Base-by-base conservation (phyloP, 202 grass and related monocot species). In the Panicum virgatum region DNA sequence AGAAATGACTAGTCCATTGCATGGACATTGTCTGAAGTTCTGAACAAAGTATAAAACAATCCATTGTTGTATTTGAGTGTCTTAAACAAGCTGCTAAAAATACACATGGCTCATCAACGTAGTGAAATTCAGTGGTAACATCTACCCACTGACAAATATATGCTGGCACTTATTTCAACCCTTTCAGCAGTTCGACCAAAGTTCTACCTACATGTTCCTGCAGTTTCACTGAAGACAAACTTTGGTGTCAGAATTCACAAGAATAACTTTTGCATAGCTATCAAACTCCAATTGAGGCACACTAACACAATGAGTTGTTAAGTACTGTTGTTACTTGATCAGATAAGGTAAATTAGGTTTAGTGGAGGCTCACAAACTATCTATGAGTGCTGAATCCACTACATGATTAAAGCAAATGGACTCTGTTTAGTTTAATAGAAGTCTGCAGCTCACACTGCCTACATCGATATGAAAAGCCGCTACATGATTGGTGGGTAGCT, bases 291-390 rank as follows among this genome's bases (percentile, higher is more conserved):
- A 56, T 37, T 89, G 53, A 40, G 26, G 6, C 22, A 26, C 69
- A 37, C 81, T 42, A 36, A 18, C 37, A 29, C 16, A 20, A 54
- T 88, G 76, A 46, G 14, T 40, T 20, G 32, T 69, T 79, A 7
- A 61, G 43, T 45, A 62, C 72, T 48, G 12, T 82, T 85, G 77
- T 77, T 72, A 85, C 72, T 64, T 71, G 44, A 14, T 56, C 36
- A 77, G 63, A 85, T 62, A 48, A 77, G 66, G 60, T 82, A 72
- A 36, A 85, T 23, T 66, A 82, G 66, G 47, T 72, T 65, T 11
- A 82, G 83, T 82, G 78, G 73, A 86, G 59, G 27, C 51, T 82
- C 78, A 77, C 70, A 85, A 89, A 43, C 46, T 34, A 89, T 85
- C 37, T 81, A 12, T 0, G 62, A 86, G 87, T 89, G 83, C 73